phyloP scores from a whole-genome alignment of 352 stramenopile genomes.

The Globisporangium cederbergense region DNA sequence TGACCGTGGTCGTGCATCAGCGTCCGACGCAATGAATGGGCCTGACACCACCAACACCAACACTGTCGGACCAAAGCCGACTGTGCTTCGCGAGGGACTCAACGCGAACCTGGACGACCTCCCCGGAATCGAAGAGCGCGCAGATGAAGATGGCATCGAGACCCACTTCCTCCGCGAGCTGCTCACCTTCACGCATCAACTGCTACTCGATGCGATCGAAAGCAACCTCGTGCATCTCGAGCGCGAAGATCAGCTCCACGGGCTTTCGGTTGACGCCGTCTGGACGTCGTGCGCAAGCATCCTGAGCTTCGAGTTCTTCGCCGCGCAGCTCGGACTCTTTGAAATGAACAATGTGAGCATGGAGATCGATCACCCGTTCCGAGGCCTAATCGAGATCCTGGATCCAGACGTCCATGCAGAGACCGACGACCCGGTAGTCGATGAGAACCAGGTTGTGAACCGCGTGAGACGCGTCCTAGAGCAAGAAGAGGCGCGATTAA shows the following conservation, averaged over 20 bases:
- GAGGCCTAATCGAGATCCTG: conserved; percentile 66
- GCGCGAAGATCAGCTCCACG: conserved; percentile 56
- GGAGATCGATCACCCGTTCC: conserved; percentile 83
- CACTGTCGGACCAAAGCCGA: not conserved
- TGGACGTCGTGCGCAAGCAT: conserved; percentile 60
- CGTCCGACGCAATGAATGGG: not conserved
- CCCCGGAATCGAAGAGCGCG: not conserved
- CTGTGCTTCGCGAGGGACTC: not conserved
- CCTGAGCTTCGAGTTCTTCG: conserved; percentile 86
- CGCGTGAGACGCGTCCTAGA: conserved; percentile 44
- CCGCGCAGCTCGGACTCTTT: conserved; percentile 91
- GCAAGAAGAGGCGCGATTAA: conserved; percentile 34
- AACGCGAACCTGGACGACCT: not conserved
- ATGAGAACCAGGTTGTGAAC: conserved; percentile 29
- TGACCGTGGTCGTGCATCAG: not conserved
- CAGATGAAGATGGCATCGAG: conserved; percentile 12
- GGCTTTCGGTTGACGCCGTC: conserved; percentile 50
- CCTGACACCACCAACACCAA: not conserved
- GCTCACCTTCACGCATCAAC: conserved; percentile 56
- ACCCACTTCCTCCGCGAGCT: conserved; percentile 56
- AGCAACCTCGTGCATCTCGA: conserved; percentile 65
- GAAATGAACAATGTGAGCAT: conserved; percentile 97
- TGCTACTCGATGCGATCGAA: conserved; percentile 61
- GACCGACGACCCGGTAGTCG: conserved; percentile 17
- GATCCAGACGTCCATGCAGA: conserved; percentile 39